These are phyloP conservation scores for Ulvella scutata DNA, from an alignment of 139 green algal genomes.

Conservation along the genomic window DNA sequence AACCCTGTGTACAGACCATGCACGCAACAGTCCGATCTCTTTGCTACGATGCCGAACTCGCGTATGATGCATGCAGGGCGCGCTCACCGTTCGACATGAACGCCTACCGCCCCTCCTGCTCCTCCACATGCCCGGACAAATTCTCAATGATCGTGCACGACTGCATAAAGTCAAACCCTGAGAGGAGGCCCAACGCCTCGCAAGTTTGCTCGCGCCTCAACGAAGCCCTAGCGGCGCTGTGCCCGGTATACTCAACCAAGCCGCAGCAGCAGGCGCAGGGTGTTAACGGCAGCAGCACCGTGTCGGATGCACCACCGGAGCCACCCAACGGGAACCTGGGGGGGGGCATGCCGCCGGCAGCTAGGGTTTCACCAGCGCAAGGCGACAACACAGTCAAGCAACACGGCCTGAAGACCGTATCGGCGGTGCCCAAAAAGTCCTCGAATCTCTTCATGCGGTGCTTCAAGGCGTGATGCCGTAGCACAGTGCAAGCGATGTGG, in stretches of 20 bases:
- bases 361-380: background rate
- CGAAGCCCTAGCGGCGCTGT: background rate
- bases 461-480: background rate
- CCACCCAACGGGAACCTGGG: background rate
- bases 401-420: too few species aligned
- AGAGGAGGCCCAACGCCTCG: background rate
- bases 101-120: background rate
- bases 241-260: background rate
- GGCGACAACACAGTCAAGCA: too few species aligned
- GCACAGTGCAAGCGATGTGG: background rate
- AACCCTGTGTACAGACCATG: background rate
- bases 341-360: background rate
- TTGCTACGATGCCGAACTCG: background rate
- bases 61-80: background rate
- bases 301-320: background rate
- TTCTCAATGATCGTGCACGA: background rate
- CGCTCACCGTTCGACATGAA: background rate
- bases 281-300: background rate
- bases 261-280: background rate
- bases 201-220: background rate
- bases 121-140: background rate
- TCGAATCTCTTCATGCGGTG: background rate
- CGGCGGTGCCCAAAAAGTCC: too few species aligned
- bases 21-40: background rate
- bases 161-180: constrained; percentile 3